phyloP scores from a whole-genome alignment of 73 alveolate genomes.

The Blepharisma japonicum region DNA sequence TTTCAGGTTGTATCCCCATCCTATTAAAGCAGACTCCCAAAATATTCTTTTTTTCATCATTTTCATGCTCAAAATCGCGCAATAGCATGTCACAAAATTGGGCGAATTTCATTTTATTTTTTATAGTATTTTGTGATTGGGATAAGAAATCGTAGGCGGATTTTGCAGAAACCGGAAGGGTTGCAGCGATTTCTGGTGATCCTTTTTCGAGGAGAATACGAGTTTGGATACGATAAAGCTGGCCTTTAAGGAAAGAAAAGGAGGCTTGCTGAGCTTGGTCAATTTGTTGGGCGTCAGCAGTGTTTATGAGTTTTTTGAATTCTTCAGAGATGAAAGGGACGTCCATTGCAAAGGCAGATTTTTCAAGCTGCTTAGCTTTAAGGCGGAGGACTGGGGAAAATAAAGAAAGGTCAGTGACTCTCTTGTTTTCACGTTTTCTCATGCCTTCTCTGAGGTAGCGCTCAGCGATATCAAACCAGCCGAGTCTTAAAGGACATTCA shows the following conservation, averaged over 20 bases:
- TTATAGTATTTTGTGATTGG: constrained; percentile 5
- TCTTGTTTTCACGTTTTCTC: constrained; percentile 26
- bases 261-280: too few relatives aligned
- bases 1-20: constrained; percentile 26
- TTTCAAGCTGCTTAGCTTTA: constrained; percentile 16
- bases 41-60: constrained; percentile 27
- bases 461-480: constrained; percentile 47
- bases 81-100: constrained; percentile 26
- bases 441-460: constrained; percentile 48
- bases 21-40: constrained; percentile 5
- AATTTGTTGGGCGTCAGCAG: too few relatives aligned
- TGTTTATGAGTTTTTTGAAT: too few relatives aligned
- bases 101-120: constrained; percentile 24
- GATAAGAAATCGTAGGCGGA: constrained; percentile 34
- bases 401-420: neutral
- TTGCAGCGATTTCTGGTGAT: constrained; percentile 19
- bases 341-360: too few relatives aligned
- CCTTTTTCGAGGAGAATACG: too few relatives aligned
- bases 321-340: too few relatives aligned
- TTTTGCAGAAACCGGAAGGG: constrained; percentile 41
- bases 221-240: too few relatives aligned
- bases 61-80: constrained; percentile 14
- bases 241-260: too few relatives aligned
- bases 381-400: constrained; percentile 34
- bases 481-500: constrained; percentile 57